Evolutionary conservation across 1,139 yeast species (phyloP).

Genomic region (Diutina catenulata): DNA sequence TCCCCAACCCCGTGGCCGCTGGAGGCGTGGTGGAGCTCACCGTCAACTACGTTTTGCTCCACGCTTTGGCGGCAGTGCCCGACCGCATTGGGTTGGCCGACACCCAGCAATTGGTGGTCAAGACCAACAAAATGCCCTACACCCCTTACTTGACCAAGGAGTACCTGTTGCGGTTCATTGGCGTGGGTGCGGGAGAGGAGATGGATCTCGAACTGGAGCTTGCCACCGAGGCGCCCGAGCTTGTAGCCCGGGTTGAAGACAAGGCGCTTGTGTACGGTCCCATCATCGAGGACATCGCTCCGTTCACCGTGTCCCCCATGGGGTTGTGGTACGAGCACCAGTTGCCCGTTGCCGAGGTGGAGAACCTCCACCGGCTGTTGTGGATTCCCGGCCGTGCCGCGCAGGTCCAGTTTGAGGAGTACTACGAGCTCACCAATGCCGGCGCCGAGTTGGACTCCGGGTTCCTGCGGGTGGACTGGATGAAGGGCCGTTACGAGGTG

Average conservation of each 20-base stretch:
- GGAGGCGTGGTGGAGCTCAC: constrained; percentile 38
- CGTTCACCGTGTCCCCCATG: constrained; percentile 37
- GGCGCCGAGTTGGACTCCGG: constrained; percentile 63
- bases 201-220: constrained; percentile 20
- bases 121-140: constrained; percentile 44
- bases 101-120: constrained; percentile 46
- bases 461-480: constrained; percentile 70
- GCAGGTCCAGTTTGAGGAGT: constrained; percentile 56
- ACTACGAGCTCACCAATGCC: constrained; percentile 65
- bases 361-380: constrained; percentile 54
- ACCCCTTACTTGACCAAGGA: constrained; percentile 51
- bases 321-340: constrained; percentile 56
- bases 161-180: constrained; percentile 39
- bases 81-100: constrained; percentile 47
- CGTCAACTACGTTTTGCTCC: constrained; percentile 42
- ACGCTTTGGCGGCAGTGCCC: constrained; percentile 51
- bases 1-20: constrained; percentile 62
- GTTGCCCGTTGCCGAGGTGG: constrained; percentile 51
- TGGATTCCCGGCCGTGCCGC: constrained; percentile 48
- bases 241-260: constrained; percentile 24
- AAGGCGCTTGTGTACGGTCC: constrained; percentile 49
- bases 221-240: constrained; percentile 14
- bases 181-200: constrained; percentile 37
- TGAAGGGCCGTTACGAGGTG: constrained; percentile 38
- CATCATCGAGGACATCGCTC: constrained; percentile 22